These are phyloP conservation scores for Cadophora luteo-olivacea DNA, from an alignment of 2,329 filamentous ascomycete species.

Conservation along the genomic window DNA sequence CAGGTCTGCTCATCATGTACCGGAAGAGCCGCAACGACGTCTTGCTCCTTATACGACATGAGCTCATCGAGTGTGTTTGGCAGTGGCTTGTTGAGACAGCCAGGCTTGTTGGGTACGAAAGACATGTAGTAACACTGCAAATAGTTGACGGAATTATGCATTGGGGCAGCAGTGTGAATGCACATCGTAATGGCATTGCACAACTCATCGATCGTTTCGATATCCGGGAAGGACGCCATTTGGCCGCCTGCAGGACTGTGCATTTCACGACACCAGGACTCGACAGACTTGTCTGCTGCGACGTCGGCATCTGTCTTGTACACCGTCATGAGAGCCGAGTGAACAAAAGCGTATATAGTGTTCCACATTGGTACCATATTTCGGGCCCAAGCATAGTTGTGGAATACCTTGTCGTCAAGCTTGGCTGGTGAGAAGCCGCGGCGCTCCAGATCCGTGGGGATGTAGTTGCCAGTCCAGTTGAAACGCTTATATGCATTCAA, in stretches of 20 bases:
- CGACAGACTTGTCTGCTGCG: not conserved
- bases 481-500: not conserved
- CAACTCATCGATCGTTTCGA: not conserved
- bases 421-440: not conserved
- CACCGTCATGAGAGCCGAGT: not conserved
- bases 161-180: not conserved
- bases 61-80: not conserved
- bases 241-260: not conserved
- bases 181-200: not conserved
- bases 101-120: not conserved
- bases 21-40: not conserved
- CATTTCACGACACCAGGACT: not conserved
- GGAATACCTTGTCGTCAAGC: not conserved
- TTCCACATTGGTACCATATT: not conserved
- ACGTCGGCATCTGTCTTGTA: not conserved
- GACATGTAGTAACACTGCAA: not conserved
- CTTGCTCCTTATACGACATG: not conserved
- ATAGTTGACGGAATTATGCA: not conserved
- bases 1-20: not conserved
- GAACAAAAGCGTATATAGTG: not conserved
- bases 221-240: not conserved
- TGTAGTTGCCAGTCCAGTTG: not conserved
- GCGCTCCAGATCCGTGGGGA: not conserved
- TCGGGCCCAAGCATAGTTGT: not conserved
- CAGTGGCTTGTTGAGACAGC: not conserved